phyloP scores from a whole-genome alignment of 139 green algal species.

The Chlorella sp. region DNA sequence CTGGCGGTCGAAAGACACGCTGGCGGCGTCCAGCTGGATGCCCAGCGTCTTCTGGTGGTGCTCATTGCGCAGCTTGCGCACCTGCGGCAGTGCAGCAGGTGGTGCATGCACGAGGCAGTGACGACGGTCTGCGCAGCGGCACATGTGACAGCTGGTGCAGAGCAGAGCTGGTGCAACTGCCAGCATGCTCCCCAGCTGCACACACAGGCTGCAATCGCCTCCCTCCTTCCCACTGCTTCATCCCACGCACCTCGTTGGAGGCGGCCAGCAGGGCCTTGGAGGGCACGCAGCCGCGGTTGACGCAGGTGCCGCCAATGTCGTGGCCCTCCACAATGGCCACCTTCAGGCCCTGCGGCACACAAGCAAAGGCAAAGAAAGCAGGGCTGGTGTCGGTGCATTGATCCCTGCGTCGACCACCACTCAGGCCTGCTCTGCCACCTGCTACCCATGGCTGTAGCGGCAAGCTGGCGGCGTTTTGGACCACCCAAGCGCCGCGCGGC shows the following conservation, averaged over 20 bases:
- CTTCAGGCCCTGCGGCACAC: conserved; percentile 92
- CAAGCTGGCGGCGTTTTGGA: background rate
- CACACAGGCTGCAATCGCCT: no score
- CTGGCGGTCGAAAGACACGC: conserved; percentile 85
- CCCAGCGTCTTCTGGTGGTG: conserved; percentile 95
- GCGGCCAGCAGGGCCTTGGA: conserved; percentile 98
- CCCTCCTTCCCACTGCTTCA: no score
- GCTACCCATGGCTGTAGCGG: no score
- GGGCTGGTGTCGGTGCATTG: no score
- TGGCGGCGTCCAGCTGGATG: conserved; percentile 84
- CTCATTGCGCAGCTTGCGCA: conserved; percentile 93
- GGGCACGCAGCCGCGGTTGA: conserved; percentile 99
- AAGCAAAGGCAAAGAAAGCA: no score
- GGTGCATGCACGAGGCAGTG: no score
- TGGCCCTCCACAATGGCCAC: conserved; percentile 97
- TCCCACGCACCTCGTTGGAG: conserved; percentile 72
- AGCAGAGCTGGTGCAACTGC: no score
- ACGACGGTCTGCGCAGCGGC: background rate
- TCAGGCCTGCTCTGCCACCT: no score
- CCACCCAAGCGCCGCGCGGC: background rate
- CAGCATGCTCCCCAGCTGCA: no score
- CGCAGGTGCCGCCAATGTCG: conserved; percentile 98
- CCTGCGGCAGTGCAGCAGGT: conserved; percentile 37
- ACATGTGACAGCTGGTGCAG: background rate
- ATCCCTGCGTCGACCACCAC: no score